Percentiles rank a stretch among this genome's conserved stretches.
Evolutionary conservation across 2,329 filamentous ascomycete genomes (phyloP).

Genomic region (Scopulariopsis brevicaulis): DNA sequence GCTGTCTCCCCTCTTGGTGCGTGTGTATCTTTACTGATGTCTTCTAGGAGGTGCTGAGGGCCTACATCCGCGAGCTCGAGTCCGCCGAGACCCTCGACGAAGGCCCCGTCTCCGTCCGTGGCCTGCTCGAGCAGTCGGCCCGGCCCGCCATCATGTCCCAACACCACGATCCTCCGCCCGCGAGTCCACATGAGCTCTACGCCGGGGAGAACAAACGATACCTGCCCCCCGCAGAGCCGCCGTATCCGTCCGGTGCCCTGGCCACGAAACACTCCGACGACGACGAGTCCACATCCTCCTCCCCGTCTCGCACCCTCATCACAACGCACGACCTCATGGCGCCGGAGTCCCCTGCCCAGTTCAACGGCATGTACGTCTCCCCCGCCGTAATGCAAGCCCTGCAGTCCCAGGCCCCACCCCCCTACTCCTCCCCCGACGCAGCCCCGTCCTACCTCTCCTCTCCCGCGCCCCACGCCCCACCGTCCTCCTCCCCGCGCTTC

Average conservation of each 20-base stretch:
- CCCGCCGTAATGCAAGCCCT: slow-evolving; percentile 8
- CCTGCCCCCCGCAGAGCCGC: slow-evolving; percentile 15
- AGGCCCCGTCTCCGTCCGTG: slow-evolving; percentile 37
- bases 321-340: slow-evolving; percentile 42
- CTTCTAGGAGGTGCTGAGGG: slow-evolving; percentile 42
- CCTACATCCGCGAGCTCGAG: slow-evolving; percentile 50
- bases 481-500: slow-evolving; percentile 2
- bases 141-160: slow-evolving; percentile 11
- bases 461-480: not conserved
- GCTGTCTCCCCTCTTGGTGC: slow-evolving; percentile 2
- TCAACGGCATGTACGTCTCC: slow-evolving; percentile 28
- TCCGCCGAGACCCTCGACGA: slow-evolving; percentile 30
- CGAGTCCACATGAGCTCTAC: slow-evolving; percentile 22
- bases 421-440: not conserved
- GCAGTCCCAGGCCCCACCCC: slow-evolving; percentile 17
- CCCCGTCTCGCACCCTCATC: slow-evolving; percentile 31
- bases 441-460: not conserved
- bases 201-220: slow-evolving; percentile 26
- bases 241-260: not conserved
- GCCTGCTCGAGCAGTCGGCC: slow-evolving; percentile 34
- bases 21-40: not conserved
- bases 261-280: slow-evolving; percentile 8
- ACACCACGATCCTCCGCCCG: slow-evolving; percentile 5
- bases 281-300: slow-evolving; percentile 17
- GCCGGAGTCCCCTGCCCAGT: slow-evolving; percentile 30